Evolutionary conservation across 805 yeast genomes (phyloP).

Genomic region (Saccharomycopsis sp.): DNA sequence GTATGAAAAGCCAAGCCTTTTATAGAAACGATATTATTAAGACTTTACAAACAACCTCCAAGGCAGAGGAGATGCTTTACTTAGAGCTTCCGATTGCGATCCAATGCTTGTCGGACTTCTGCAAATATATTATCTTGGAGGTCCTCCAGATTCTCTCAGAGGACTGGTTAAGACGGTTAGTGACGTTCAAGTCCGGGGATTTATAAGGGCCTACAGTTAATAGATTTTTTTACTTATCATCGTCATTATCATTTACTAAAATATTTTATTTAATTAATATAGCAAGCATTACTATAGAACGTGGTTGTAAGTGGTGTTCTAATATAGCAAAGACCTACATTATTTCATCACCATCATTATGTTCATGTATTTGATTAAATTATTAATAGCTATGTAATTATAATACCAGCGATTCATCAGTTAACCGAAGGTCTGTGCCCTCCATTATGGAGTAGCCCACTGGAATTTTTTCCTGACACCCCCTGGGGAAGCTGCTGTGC

Average conservation of each 20-base stretch:
- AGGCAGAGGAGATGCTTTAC: neutral
- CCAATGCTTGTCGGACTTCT: neutral
- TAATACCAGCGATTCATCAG: too few relatives aligned
- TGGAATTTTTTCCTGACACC: neutral
- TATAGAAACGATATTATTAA: neutral
- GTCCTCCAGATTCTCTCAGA: neutral
- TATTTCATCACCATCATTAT: too few relatives aligned
- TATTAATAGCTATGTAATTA: too few relatives aligned
- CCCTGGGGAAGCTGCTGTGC: neutral
- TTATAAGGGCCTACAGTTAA: too few relatives aligned
- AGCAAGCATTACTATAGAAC: too few relatives aligned
- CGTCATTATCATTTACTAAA: too few relatives aligned
- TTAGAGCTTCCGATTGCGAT: neutral
- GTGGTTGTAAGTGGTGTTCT: too few relatives aligned
- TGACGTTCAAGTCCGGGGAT: neutral
- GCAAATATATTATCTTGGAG: neutral
- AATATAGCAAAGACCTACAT: too few relatives aligned
- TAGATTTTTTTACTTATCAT: too few relatives aligned
- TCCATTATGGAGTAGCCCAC: conserved; percentile 9
- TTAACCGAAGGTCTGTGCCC: conserved; percentile 12
- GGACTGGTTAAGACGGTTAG: neutral
- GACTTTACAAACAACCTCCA: neutral
- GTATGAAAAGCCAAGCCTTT: conserved; percentile 1
- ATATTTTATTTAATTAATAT: too few relatives aligned
- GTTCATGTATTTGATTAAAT: too few relatives aligned